Base-by-base conservation (phyloP, 768 basidiomycete species). In the Leccinum fibrillosum region DNA sequence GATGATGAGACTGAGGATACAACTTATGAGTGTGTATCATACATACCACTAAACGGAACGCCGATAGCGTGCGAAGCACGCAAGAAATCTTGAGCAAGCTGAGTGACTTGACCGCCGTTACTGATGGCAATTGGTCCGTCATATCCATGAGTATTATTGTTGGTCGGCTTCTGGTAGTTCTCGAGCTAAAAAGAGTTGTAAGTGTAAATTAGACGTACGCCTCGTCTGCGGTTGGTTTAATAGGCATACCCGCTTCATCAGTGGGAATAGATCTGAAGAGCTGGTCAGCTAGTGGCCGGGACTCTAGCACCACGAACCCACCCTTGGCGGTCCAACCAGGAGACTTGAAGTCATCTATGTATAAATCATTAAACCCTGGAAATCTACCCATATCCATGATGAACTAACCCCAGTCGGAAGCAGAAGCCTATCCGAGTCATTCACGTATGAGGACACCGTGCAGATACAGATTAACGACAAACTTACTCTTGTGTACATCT, bases 71-170 rank as follows among this genome's bases (percentile, higher is more conserved):
- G 83, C 21, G 82, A 72, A 7, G 85, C 86, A 48, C 86, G 76
- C 55, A 88, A 66, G 78, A 87, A 89, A 69, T 88, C 87, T 49
- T 88, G 85, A 17, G 85, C 86, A 48, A 88, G 77, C 5, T 79
- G 77, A 8, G 79, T 84, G 61, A 86, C 78, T 21, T 82, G 79
- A 54, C 86, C 86, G 62, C 87, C 86, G 60, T 88, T 86, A 62
- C 81, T 83, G 68, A 88, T 87, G 13, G 85, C 85, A 55, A 89
- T 86, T n/a, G 87, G 86, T 4, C 87, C 87, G 57, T 85, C 81
- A 61, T 87, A 87, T 44, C 86, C 87, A 69, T 88, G 86, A 2
- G 80, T 83, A 57, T 84, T 75, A 69, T 83, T 87, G 75, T 86
- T 86, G 25, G 69, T 72, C 1, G 87, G 86, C 73, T 87, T 87